phyloP scores from a whole-genome alignment of 768 basidiomycete genomes.

The Leccinum subgranulosum region DNA sequence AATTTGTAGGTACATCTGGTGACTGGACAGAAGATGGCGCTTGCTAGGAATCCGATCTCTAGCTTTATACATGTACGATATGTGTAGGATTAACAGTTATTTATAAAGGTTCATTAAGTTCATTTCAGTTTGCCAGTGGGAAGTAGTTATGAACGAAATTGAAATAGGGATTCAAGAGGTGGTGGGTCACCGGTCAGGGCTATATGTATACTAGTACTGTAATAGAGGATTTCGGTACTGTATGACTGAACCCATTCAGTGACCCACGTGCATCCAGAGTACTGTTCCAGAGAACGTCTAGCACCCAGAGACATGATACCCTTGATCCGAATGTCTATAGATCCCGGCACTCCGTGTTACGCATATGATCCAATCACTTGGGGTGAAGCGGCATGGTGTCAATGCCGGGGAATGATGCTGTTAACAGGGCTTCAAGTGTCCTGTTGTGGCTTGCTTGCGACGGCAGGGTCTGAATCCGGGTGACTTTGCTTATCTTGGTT shows the following conservation, averaged over 20 bases:
- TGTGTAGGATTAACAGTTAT: background rate
- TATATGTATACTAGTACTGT: background rate
- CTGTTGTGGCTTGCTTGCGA: background rate
- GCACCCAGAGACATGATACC: background rate
- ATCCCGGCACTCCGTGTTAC: background rate
- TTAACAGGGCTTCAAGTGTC: background rate
- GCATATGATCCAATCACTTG: background rate
- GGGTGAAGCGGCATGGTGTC: background rate
- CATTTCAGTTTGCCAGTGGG: background rate
- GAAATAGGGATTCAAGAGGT: background rate
- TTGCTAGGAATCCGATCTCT: conserved; percentile 31
- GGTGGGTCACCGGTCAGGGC: too few species aligned
- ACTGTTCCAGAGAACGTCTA: background rate
- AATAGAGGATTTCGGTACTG: background rate
- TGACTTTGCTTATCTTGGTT: conserved; percentile 2
- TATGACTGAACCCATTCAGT: background rate
- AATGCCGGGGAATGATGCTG: background rate
- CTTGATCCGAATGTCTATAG: background rate
- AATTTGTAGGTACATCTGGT: conserved; percentile 41
- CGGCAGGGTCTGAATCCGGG: background rate
- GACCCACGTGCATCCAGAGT: background rate
- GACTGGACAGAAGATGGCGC: conserved; percentile 58
- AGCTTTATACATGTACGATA: background rate
- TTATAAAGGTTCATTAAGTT: background rate
- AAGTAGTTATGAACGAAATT: background rate